Conservation (phyloP, 306 rosid genomes). For the Gastrolobium villosum region DNA sequence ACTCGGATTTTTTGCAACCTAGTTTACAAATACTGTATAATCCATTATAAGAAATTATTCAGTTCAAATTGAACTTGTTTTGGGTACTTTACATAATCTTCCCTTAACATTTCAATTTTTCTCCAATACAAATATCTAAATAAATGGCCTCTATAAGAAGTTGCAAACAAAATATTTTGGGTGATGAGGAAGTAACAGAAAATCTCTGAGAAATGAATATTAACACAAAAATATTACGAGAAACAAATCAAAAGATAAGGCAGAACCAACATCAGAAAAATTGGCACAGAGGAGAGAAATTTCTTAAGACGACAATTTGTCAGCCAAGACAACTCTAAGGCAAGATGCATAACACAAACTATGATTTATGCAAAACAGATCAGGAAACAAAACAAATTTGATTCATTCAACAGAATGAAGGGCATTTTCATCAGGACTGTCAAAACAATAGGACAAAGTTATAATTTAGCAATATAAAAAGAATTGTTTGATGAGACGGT, state of each 20-base stretch:
- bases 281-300: not conserved
- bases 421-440: slow-evolving; percentile 29
- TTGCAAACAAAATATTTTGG: slow-evolving; percentile 17
- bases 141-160: slow-evolving; percentile 6
- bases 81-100: slow-evolving; percentile 17
- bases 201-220: not conserved
- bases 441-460: slow-evolving; percentile 35
- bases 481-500: slow-evolving; percentile 25
- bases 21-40: not conserved
- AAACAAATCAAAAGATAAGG: not conserved
- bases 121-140: not conserved
- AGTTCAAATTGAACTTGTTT: slow-evolving; percentile 1
- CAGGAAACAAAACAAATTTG: slow-evolving; percentile 2
- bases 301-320: slow-evolving; percentile 29
- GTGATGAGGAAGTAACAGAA: not conserved
- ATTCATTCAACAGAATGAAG: not conserved
- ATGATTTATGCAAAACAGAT: slow-evolving; percentile 4
- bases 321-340: slow-evolving; percentile 15
- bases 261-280: slow-evolving; percentile 17
- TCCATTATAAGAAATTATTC: not conserved
- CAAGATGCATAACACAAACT: not conserved
- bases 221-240: not conserved
- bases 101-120: slow-evolving; percentile 15
- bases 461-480: not conserved
- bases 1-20: not conserved